Percentiles rank a stretch among this genome's conserved stretches.
phyloP scores from a whole-genome alignment of 2,329 filamentous ascomycete genomes.

The Monosporascus sp. region DNA sequence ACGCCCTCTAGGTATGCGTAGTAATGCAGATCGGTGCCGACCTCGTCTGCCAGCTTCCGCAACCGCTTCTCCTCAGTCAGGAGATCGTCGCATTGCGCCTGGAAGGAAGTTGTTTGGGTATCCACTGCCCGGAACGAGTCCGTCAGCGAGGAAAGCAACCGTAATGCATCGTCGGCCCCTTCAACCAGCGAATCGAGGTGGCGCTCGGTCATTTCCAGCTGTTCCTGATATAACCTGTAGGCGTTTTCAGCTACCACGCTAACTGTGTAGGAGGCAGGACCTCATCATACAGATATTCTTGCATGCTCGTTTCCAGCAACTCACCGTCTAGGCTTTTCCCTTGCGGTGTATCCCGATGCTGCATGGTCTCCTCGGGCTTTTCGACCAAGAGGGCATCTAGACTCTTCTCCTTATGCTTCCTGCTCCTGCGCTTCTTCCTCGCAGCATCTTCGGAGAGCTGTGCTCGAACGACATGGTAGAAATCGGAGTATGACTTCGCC shows the following conservation, averaged over 20 bases:
- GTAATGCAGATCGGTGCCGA: slow-evolving; percentile 87
- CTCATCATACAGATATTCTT: slow-evolving; percentile 68
- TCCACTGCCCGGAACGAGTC: slow-evolving; percentile 86
- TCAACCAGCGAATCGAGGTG: slow-evolving; percentile 76
- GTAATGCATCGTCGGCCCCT: slow-evolving; percentile 71
- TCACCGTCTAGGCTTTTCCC: slow-evolving; percentile 61
- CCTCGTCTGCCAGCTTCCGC: slow-evolving; percentile 72
- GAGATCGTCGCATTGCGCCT: slow-evolving; percentile 84
- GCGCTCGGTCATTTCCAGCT: slow-evolving; percentile 72
- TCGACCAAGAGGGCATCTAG: slow-evolving; percentile 48
- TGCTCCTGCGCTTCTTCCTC: slow-evolving; percentile 34
- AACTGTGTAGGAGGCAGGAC: too few relatives aligned
- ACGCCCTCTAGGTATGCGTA: slow-evolving; percentile 92
- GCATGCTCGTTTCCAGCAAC: slow-evolving; percentile 76
- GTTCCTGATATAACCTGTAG: slow-evolving; percentile 68
- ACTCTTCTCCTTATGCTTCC: slow-evolving; percentile 36
- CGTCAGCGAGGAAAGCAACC: slow-evolving; percentile 72
- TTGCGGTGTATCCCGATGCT: slow-evolving; percentile 16
- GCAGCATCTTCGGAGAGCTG: slow-evolving; percentile 49
- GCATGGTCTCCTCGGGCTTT: slow-evolving; percentile 19
- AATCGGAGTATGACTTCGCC: slow-evolving; percentile 74
- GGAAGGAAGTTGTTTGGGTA: slow-evolving; percentile 86
- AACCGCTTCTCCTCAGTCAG: slow-evolving; percentile 77
- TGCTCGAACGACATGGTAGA: slow-evolving; percentile 59
- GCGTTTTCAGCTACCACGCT: slow-evolving; percentile 22